These are phyloP conservation scores for Nemania diffusa DNA, from an alignment of 2,329 filamentous ascomycete genomes.

Conservation along the genomic window DNA sequence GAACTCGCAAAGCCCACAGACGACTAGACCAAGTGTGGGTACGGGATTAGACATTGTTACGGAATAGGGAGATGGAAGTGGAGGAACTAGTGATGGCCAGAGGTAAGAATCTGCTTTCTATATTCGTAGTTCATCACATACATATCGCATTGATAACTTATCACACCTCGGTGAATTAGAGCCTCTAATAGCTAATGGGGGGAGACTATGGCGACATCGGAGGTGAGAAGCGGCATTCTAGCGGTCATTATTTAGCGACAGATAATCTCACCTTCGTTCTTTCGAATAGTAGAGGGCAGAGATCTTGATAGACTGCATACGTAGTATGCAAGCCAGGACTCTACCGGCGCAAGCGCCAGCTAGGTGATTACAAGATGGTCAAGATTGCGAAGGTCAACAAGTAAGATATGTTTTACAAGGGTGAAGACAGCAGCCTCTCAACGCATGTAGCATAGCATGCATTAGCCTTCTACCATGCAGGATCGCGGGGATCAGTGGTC, in stretches of 20 bases:
- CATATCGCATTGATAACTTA: not conserved
- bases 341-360: not conserved
- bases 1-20: slow-evolving; percentile 1
- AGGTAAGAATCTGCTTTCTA: not conserved
- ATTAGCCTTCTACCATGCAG: slow-evolving; percentile 8
- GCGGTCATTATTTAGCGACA: not conserved
- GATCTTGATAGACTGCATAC: not conserved
- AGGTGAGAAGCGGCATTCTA: not conserved
- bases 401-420: not conserved
- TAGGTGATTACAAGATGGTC: not conserved
- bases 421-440: slow-evolving; percentile 17
- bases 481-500: slow-evolving; percentile 15
- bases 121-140: slow-evolving; percentile 1
- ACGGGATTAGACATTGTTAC: slow-evolving; percentile 16
- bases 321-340: not conserved
- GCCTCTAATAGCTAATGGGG: not conserved
- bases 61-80: slow-evolving; percentile 19
- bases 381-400: not conserved
- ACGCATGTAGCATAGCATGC: slow-evolving; percentile 13
- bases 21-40: slow-evolving; percentile 17
- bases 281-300: not conserved
- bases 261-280: not conserved
- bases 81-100: slow-evolving; percentile 24
- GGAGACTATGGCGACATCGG: slow-evolving; percentile 26
- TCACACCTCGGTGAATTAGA: not conserved